phyloP scores from a whole-genome alignment of 768 basidiomycete species.

The Rickenella mellea region DNA sequence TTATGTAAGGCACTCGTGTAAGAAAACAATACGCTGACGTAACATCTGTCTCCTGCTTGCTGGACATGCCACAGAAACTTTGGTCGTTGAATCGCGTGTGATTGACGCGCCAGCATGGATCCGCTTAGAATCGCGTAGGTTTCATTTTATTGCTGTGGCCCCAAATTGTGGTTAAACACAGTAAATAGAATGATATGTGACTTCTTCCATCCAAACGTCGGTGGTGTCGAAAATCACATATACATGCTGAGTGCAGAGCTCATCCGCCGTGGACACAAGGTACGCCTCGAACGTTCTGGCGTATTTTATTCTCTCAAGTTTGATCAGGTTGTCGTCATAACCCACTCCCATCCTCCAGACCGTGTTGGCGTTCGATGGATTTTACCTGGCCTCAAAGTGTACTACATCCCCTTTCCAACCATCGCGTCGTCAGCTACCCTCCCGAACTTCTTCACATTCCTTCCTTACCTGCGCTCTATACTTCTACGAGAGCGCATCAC shows the following conservation, averaged over 20 bases:
- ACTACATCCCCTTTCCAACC: constrained; percentile 84
- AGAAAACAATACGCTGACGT: too few relatives aligned
- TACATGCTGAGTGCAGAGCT: constrained; percentile 85
- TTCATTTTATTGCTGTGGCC: too few relatives aligned
- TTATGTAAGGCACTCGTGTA: too few relatives aligned
- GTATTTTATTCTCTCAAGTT: not conserved
- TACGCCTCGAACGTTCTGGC: constrained; percentile 17
- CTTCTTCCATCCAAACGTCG: constrained; percentile 91
- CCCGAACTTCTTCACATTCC: constrained; percentile 86
- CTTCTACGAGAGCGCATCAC: constrained; percentile 78
- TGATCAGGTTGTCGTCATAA: constrained; percentile 82
- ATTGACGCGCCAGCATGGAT: too few relatives aligned
- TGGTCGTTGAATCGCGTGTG: too few relatives aligned
- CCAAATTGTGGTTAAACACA: too few relatives aligned
- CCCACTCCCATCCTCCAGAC: constrained; percentile 81
- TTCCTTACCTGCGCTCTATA: constrained; percentile 88
- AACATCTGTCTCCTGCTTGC: too few relatives aligned
- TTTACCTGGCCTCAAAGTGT: constrained; percentile 80
- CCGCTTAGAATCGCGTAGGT: too few relatives aligned
- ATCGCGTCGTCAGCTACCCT: constrained; percentile 89
- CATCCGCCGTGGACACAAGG: constrained; percentile 78
- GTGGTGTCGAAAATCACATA: constrained; percentile 95
- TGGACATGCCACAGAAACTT: too few relatives aligned
- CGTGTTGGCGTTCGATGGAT: constrained; percentile 89
- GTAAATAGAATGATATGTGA: constrained; percentile 86